Base-by-base conservation (phyloP, 257 asterid genomes). In the Orobanche coerulescens region DNA sequence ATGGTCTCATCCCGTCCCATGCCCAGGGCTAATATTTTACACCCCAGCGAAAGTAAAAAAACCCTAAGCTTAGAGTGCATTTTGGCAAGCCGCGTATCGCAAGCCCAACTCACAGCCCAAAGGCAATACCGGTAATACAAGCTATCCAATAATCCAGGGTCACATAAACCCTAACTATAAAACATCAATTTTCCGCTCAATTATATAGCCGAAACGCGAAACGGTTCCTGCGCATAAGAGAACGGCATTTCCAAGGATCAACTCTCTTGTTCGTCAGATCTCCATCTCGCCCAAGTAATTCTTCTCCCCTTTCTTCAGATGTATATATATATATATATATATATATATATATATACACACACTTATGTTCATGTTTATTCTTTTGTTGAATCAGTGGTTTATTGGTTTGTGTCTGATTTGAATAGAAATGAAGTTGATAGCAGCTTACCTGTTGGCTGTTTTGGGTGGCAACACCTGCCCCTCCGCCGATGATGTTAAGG, bases 401-500 rank as follows among this genome's bases (percentile, higher is more conserved):
- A 6, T 28, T 34, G 42, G 42, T 64, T 15, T 26, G 13, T 28
- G 57, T 40, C 16, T 40, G 3, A 46, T 53, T 72, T 19, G 53
- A 34, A 15, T 67, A 77, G 77, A 57, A 14, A 80, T 80, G 86
- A 80, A 80, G 83, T 53, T 75, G 34, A 25, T 77, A 4, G 83
- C 86, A 26, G 77, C 86, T 15, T 77, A 77, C 73, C 58, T 80
- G 75, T 73, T 80, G 76, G 86, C 81, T 22, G 77, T 80, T 23
- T 68, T 80, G 81, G 86, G 86, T 24, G 86, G 83, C 59, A 80
- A 77, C 59, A 5, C 77, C 72, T 2, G 46, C 49, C 83, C 83
- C 9, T 62, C 83, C 8, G 81, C 86, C 52, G 66, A 22, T 5
- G 81, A 80, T 48, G 61, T 80, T 61, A 62, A 66, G 67, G 22